Conservation (phyloP, 352 stramenopile species). For the Phytopythium boreale region DNA sequence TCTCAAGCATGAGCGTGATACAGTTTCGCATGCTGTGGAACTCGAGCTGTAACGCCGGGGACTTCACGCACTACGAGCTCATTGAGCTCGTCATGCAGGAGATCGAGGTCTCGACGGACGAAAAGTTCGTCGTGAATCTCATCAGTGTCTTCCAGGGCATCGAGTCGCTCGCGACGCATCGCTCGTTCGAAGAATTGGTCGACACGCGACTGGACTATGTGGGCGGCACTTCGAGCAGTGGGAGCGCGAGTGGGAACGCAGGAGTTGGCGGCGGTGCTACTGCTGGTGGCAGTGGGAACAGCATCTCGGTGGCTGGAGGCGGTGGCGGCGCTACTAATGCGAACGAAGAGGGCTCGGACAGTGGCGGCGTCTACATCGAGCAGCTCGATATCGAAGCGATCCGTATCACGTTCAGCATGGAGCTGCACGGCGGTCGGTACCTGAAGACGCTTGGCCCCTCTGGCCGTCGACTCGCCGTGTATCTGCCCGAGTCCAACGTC, state of each 20-base stretch:
- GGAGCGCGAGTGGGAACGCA: constrained; percentile 14
- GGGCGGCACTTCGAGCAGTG: constrained; percentile 11
- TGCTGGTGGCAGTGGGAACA: constrained; percentile 11
- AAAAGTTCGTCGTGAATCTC: constrained; percentile 89
- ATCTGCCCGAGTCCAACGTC: constrained; percentile 87
- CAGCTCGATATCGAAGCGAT: constrained; percentile 83
- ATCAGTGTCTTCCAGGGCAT: constrained; percentile 89
- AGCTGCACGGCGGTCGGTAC: constrained; percentile 79
- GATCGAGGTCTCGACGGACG: constrained; percentile 85
- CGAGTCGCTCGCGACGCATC: constrained; percentile 62
- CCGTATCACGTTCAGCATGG: constrained; percentile 84
- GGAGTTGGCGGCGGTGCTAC: constrained; percentile 21
- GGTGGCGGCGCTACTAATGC: neutral
- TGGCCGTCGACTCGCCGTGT: constrained; percentile 67
- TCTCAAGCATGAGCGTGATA: constrained; percentile 63
- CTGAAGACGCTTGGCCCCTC: constrained; percentile 83
- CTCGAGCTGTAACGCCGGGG: constrained; percentile 63
- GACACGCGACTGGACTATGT: constrained; percentile 73
- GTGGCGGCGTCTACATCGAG: constrained; percentile 84
- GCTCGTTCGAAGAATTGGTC: constrained; percentile 81
- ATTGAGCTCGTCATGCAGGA: constrained; percentile 87
- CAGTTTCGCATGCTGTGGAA: constrained; percentile 89
- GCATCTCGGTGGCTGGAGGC: constrained; percentile 1
- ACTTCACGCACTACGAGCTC: constrained; percentile 84
- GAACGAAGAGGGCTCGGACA: constrained; percentile 25